Evolutionary conservation across 176 grass and related monocot genomes (phyloP).

Genomic region (Otatea glauca): DNA sequence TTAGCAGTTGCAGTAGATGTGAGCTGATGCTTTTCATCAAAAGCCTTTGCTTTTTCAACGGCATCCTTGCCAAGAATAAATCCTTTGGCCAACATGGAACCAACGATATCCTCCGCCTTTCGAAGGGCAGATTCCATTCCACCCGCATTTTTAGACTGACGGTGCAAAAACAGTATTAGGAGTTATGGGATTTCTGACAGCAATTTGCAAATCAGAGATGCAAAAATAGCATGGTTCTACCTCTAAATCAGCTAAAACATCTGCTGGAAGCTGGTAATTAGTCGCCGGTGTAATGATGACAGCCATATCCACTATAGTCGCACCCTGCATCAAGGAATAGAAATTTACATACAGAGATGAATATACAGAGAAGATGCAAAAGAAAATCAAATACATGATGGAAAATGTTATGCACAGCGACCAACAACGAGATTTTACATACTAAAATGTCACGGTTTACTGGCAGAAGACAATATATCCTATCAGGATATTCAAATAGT

Average conservation of each 20-base stretch:
- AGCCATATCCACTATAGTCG: slow-evolving; percentile 80
- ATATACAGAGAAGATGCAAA: background rate
- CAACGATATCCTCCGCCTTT: slow-evolving; percentile 72
- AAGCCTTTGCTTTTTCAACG: slow-evolving; percentile 69
- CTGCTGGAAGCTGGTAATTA: slow-evolving; percentile 63
- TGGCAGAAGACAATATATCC: background rate
- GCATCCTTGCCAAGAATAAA: slow-evolving; percentile 82
- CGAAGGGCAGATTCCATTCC: slow-evolving; percentile 45
- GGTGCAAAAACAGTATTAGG: slow-evolving; percentile 19
- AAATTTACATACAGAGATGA: background rate
- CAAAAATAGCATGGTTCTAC: slow-evolving; percentile 45
- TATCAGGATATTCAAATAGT: background rate
- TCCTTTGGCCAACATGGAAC: slow-evolving; percentile 74
- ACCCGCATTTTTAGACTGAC: slow-evolving; percentile 51
- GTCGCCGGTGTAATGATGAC: slow-evolving; percentile 68
- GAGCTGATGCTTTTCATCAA: slow-evolving; percentile 77
- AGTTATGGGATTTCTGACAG: background rate
- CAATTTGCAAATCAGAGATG: background rate
- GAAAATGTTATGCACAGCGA: background rate
- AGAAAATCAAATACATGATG: background rate
- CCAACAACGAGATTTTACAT: background rate
- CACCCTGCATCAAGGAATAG: slow-evolving; percentile 54
- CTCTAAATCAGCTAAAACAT: slow-evolving; percentile 50
- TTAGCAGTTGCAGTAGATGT: slow-evolving; percentile 72
- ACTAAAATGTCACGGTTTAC: background rate